Conservation (phyloP, 345 rosid genomes). For the Physaria fendleri region DNA sequence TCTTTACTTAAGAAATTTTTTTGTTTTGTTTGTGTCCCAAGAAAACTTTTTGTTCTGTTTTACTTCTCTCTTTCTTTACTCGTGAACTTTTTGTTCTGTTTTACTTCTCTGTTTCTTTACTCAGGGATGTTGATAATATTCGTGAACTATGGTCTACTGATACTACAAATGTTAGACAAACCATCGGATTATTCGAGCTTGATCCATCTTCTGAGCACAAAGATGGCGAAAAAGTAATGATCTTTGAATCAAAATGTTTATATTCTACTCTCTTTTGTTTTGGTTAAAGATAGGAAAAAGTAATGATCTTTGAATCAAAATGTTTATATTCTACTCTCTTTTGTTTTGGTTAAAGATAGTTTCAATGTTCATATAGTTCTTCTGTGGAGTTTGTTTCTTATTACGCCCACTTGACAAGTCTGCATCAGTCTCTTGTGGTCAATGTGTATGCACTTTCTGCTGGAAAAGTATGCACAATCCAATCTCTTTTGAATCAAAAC, state of each 20-base stretch:
- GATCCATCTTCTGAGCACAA: slow-evolving; percentile 1
- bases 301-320: background rate
- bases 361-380: slow-evolving; percentile 1
- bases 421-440: slow-evolving; percentile 27
- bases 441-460: slow-evolving; percentile 22
- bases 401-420: background rate
- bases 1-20: too few species aligned
- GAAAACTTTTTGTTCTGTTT: too few species aligned
- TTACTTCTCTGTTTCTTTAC: slow-evolving; percentile 12
- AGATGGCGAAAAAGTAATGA: background rate
- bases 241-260: background rate
- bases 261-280: too few species aligned
- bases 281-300: slow-evolving; percentile 1
- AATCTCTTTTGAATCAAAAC: background rate
- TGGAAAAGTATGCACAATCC: slow-evolving; percentile 15
- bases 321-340: background rate
- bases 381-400: background rate
- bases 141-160: slow-evolving; percentile 1
- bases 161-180: background rate
- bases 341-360: too few species aligned
- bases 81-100: too few species aligned
- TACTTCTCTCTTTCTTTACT: too few species aligned
- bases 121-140: background rate
- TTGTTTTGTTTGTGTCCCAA: too few species aligned
- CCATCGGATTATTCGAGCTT: slow-evolving; percentile 9